Evolutionary conservation across 345 rosid genomes (phyloP).

Genomic region (Eucalyptus victrix): DNA sequence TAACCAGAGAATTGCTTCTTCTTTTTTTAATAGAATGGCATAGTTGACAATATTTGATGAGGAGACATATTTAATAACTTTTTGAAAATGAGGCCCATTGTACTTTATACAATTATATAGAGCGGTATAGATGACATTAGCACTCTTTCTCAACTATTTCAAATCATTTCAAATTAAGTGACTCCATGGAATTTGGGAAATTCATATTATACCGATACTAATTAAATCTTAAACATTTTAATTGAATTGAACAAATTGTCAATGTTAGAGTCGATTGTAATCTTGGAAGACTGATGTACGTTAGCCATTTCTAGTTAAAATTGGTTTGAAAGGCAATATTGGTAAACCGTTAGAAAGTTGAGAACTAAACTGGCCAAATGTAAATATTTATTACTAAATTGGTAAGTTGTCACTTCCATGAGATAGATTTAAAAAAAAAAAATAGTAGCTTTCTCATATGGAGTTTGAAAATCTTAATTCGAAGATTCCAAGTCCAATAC

Average conservation of each 20-base stretch:
- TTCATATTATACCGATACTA: too few relatives aligned
- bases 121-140: neutral
- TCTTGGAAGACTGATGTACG: rapidly evolving
- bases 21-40: too few relatives aligned
- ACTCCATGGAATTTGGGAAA: neutral
- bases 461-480: neutral
- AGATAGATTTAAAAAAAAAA: too few relatives aligned
- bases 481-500: neutral
- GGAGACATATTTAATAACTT: too few relatives aligned
- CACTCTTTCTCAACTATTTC: neutral
- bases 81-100: too few relatives aligned
- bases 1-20: too few relatives aligned
- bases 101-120: too few relatives aligned
- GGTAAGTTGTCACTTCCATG: too few relatives aligned
- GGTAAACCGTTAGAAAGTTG: rapidly evolving
- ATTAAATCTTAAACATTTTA: too few relatives aligned
- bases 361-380: neutral
- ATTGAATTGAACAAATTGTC: rapidly evolving
- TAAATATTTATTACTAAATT: too few relatives aligned
- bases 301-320: too few relatives aligned
- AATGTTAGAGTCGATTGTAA: rapidly evolving
- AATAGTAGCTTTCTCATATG: neutral
- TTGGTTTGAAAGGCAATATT: neutral
- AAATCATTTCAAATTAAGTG: neutral
- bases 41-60: too few relatives aligned